Conservation (phyloP, 78 protist species). For the Dictyostelium intermedium region DNA sequence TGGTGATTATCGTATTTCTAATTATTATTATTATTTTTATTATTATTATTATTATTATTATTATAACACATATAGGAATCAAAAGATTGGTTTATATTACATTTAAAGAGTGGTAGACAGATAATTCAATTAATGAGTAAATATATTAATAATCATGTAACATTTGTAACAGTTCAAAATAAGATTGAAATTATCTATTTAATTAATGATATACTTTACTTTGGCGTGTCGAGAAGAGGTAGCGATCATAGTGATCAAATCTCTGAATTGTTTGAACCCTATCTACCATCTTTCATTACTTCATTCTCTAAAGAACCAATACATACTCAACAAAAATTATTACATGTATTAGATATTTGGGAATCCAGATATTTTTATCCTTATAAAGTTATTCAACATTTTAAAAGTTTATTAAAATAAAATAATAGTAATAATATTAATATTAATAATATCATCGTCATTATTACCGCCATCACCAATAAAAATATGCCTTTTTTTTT, state of each 20-base stretch:
- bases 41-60: not conserved
- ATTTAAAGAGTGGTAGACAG: constrained; percentile 19
- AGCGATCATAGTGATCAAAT: not conserved
- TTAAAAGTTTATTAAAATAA: not conserved
- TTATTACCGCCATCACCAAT: no score
- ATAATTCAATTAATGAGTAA: constrained; percentile 7
- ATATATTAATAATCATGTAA: not conserved
- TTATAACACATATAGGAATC: constrained; percentile 12
- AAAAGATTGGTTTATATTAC: constrained; percentile 72
- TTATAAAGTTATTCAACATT: not conserved
- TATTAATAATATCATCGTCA: not conserved
- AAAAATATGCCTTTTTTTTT: no score
- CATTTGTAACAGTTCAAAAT: not conserved
- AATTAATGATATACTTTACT: constrained; percentile 36
- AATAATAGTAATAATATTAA: not conserved
- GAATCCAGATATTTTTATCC: not conserved
- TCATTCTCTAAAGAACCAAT: constrained; percentile 3
- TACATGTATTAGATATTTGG: constrained; percentile 28
- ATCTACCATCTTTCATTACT: not conserved
- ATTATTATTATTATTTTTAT: not conserved
- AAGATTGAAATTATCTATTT: constrained; percentile 12
- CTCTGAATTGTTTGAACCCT: constrained; percentile 35
- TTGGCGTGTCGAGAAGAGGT: constrained; percentile 37
- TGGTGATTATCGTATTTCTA: no score
- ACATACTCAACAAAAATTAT: not conserved